These are phyloP conservation scores for Mycosphaerella sp. DNA, from an alignment of 2,329 filamentous ascomycete species.

Conservation along the genomic window DNA sequence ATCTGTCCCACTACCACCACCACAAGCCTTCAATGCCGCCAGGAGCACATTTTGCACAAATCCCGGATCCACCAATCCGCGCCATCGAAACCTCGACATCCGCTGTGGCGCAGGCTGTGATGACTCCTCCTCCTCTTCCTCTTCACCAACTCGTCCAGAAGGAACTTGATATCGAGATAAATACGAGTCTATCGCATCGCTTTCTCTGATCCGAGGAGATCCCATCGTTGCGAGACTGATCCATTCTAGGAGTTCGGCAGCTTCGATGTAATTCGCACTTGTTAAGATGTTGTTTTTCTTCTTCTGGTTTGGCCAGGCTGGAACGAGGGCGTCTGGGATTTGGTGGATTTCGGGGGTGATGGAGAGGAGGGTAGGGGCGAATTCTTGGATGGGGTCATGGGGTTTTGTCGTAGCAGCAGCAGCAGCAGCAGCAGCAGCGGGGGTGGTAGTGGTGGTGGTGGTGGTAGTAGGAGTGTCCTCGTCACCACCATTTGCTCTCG, in stretches of 20 bases:
- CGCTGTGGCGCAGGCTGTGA: slow-evolving; percentile 19
- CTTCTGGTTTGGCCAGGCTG: slow-evolving; percentile 28
- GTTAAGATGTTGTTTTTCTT: slow-evolving; percentile 12
- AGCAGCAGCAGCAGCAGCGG: no score
- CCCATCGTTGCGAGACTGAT: slow-evolving; percentile 59
- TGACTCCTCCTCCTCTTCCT: no score
- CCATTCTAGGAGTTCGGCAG: slow-evolving; percentile 66
- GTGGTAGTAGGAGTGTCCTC: no score
- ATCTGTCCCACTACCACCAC: neutral
- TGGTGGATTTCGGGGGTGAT: slow-evolving; percentile 26
- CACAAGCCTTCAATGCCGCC: slow-evolving; percentile 24
- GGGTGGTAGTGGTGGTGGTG: no score
- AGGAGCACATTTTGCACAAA: slow-evolving; percentile 33
- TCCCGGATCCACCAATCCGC: slow-evolving; percentile 37
- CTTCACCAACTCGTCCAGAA: slow-evolving; percentile 1
- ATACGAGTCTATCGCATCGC: slow-evolving; percentile 60
- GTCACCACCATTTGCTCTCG: no score
- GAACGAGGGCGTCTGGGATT: slow-evolving; percentile 30
- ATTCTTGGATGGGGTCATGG: slow-evolving; percentile 21
- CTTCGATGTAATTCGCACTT: slow-evolving; percentile 55
- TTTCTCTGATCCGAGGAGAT: slow-evolving; percentile 55
- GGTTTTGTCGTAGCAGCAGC: no score
- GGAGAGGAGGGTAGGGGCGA: slow-evolving; percentile 31
- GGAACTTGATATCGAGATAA: slow-evolving; percentile 63
- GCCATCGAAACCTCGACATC: slow-evolving; percentile 39